Conservation (phyloP, 371 early-diverging fungal genomes). For the Mucor lusitanicus region DNA sequence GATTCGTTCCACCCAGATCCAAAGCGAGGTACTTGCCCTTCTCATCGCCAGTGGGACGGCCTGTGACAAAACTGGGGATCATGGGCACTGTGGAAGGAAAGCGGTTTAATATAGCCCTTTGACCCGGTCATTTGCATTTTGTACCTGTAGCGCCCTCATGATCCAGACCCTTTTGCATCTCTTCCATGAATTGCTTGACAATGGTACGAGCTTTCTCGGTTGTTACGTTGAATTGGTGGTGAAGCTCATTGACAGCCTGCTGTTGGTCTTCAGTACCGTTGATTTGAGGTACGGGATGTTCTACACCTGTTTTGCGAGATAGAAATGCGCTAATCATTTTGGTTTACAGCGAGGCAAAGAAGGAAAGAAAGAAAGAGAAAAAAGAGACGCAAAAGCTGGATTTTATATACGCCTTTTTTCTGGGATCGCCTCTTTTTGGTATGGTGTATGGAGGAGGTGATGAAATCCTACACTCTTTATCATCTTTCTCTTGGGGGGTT, state of each 20-base stretch:
- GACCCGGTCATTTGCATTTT: not conserved
- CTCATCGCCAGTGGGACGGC: conserved; percentile 80
- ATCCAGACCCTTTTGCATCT: conserved; percentile 73
- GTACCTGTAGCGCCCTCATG: conserved; percentile 55
- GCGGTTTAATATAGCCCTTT: not conserved
- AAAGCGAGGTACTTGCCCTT: conserved; percentile 84
- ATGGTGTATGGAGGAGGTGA: not conserved
- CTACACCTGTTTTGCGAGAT: not conserved
- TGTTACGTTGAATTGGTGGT: conserved; percentile 13
- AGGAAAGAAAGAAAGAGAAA: not conserved
- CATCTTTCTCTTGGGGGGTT: not conserved
- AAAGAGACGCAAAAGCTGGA: not conserved
- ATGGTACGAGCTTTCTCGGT: conserved; percentile 33
- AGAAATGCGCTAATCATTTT: conserved; percentile 6
- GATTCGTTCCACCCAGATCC: conserved; percentile 92
- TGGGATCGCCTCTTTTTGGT: not conserved
- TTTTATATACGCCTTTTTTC: not conserved
- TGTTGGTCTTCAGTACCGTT: conserved; percentile 17
- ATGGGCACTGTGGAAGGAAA: conserved; percentile 24
- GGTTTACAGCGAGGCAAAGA: not conserved
- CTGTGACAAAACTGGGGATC: conserved; percentile 86
- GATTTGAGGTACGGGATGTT: conserved; percentile 4
- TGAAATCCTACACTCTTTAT: not conserved
- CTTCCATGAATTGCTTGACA: conserved; percentile 63
- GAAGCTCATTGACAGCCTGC: conserved; percentile 1